A percentile compares a stretch with the other conserved stretches of the same genome.
phyloP scores from a whole-genome alignment of 768 basidiomycete species.

The Leccinum broughii region DNA sequence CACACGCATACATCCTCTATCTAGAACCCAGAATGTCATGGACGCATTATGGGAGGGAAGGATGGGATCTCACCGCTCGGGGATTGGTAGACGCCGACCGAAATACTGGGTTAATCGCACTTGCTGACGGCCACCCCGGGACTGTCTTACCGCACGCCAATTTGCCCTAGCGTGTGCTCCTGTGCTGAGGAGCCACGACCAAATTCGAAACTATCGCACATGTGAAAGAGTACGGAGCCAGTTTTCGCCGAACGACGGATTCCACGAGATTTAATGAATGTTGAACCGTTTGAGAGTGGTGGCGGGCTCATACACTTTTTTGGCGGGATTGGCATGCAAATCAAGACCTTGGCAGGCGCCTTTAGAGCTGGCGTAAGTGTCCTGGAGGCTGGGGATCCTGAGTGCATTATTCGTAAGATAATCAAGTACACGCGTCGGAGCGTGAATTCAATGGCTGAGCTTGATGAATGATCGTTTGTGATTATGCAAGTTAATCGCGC shows the following conservation, averaged over 20 bases:
- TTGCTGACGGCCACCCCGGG: not conserved
- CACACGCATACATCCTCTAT: not conserved
- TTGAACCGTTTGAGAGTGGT: not conserved
- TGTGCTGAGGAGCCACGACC: not conserved
- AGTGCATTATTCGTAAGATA: no score
- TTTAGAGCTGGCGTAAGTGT: not conserved
- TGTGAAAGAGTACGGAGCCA: not conserved
- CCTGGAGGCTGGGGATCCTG: not conserved
- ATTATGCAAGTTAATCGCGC: not conserved
- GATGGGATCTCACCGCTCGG: not conserved
- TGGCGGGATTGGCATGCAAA: not conserved
- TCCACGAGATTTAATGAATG: not conserved
- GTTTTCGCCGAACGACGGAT: not conserved
- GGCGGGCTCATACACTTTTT: not conserved
- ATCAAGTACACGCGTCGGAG: not conserved
- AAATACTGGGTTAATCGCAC: not conserved
- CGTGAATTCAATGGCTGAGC: not conserved
- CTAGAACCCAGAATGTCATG: not conserved
- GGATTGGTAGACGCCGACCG: not conserved
- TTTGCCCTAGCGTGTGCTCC: not conserved
- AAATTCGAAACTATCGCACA: not conserved
- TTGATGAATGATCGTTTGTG: not conserved
- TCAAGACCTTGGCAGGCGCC: not conserved
- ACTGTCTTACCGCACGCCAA: no score
- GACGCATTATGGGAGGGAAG: not conserved